Evolutionary conservation across 2,329 filamentous ascomycete genomes (phyloP).

Genomic region (Dothideomycetes sp.): DNA sequence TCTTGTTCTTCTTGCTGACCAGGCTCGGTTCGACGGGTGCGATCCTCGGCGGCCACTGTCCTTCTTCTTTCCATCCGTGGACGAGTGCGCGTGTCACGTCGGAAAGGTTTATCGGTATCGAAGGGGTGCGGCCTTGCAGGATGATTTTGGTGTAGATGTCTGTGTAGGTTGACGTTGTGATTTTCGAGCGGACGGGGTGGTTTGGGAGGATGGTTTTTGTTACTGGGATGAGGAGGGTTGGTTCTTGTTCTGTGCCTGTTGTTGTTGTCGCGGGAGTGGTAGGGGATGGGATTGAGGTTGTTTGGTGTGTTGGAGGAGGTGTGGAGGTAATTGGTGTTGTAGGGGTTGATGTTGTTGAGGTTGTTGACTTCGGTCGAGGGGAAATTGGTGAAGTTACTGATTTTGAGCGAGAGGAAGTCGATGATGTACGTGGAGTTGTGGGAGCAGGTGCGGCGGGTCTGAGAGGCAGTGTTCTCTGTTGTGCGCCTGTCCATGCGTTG

Average conservation of each 20-base stretch:
- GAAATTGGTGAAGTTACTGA: conserved; percentile 1
- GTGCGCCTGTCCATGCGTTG: conserved; percentile 77
- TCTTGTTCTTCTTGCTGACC: conserved; percentile 27
- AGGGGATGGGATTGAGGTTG: conserved; percentile 13
- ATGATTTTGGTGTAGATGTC: conserved; percentile 88
- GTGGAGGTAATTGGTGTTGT: conserved; percentile 9
- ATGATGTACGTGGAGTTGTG: neutral
- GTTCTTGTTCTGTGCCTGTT: conserved; percentile 16
- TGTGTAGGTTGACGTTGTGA: conserved; percentile 63
- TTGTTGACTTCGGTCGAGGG: conserved; percentile 2
- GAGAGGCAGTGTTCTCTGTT: too few species aligned
- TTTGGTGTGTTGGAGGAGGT: neutral
- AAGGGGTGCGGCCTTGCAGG: conserved; percentile 66
- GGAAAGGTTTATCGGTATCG: conserved; percentile 76
- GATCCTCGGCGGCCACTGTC: conserved; percentile 76
- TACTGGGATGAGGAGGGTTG: conserved; percentile 53
- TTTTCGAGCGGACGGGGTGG: conserved; percentile 69
- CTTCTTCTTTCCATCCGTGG: conserved; percentile 83
- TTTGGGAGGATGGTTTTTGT: conserved; percentile 63
- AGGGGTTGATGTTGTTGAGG: conserved; percentile 24
- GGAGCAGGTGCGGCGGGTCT: conserved; percentile 34
- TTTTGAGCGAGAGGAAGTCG: neutral
- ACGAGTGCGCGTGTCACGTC: conserved; percentile 77
- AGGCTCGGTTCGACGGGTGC: conserved; percentile 39
- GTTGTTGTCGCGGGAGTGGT: conserved; percentile 13